Conservation (phyloP, 306 rosid genomes). For the Castanospermum australe region DNA sequence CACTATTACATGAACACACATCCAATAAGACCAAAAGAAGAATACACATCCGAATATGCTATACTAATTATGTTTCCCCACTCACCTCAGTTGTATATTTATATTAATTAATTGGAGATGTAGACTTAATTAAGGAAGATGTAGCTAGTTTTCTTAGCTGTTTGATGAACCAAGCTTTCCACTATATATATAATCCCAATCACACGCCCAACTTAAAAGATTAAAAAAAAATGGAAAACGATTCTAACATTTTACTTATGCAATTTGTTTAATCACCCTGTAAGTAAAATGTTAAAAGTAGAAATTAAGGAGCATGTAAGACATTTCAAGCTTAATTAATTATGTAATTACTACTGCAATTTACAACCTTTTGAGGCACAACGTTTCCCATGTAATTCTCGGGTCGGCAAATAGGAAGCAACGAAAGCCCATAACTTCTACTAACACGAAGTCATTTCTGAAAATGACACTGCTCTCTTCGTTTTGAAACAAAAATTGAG, state of each 20-base stretch:
- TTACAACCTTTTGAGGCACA: background rate
- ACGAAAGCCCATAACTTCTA: background rate
- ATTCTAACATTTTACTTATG: background rate
- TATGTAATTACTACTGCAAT: background rate
- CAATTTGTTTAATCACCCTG: background rate
- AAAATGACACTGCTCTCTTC: constrained; percentile 29
- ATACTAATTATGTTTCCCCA: too few species aligned
- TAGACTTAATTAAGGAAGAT: too few species aligned
- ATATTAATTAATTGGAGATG: too few species aligned
- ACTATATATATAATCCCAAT: too few species aligned
- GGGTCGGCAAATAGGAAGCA: constrained; percentile 14
- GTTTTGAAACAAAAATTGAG: background rate
- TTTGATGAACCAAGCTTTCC: too few species aligned
- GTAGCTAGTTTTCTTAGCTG: too few species aligned
- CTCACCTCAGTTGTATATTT: too few species aligned
- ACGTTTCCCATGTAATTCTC: constrained; percentile 4
- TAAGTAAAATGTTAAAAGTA: background rate
- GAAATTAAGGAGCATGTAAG: background rate
- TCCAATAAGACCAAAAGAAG: too few species aligned
- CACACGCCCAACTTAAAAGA: too few species aligned
- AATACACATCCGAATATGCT: too few species aligned
- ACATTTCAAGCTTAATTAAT: background rate
- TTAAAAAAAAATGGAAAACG: too few species aligned
- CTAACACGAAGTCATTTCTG: constrained; percentile 11
- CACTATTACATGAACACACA: too few species aligned